These are phyloP conservation scores for Eucalyptus victrix DNA, from an alignment of 345 rosid genomes.

Conservation along the genomic window DNA sequence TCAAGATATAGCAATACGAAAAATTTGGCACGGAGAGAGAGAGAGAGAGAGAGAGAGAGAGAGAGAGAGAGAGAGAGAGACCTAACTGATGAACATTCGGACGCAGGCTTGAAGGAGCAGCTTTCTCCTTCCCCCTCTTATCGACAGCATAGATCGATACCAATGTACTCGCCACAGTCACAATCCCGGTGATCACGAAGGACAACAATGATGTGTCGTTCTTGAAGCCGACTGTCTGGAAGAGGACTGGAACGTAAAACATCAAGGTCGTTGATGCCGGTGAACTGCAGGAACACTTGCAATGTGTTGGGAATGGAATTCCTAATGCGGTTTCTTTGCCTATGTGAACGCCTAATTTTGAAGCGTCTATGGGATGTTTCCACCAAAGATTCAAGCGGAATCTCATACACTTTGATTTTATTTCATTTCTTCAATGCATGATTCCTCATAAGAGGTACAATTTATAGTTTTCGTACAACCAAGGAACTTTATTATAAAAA, in stretches of 20 bases:
- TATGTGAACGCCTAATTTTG: too few species aligned
- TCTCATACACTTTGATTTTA: too few species aligned
- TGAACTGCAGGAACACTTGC: slow-evolving; percentile 38
- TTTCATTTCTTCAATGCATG: too few species aligned
- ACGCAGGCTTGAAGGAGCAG: slow-evolving; percentile 31
- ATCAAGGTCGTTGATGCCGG: slow-evolving; percentile 44
- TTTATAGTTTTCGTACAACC: too few species aligned
- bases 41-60: neutral
- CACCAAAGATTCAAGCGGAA: too few species aligned
- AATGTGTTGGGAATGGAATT: too few species aligned
- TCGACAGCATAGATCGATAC: slow-evolving; percentile 18
- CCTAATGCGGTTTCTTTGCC: too few species aligned
- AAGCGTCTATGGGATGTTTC: too few species aligned
- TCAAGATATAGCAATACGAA: neutral
- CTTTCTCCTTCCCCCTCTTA: slow-evolving; percentile 12
- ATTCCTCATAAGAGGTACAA: too few species aligned
- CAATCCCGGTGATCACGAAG: slow-evolving; percentile 4
- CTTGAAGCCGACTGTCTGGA: slow-evolving; percentile 9
- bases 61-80: neutral
- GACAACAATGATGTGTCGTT: slow-evolving; percentile 9
- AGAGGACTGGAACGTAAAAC: slow-evolving; percentile 5
- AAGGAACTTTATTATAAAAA: too few species aligned
- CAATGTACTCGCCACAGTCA: slow-evolving; percentile 21
- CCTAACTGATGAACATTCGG: slow-evolving; percentile 17
- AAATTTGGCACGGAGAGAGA: neutral